These are phyloP conservation scores for Sporobolus alterniflorus DNA, from an alignment of 202 grass and related monocot species.

Conservation along the genomic window DNA sequence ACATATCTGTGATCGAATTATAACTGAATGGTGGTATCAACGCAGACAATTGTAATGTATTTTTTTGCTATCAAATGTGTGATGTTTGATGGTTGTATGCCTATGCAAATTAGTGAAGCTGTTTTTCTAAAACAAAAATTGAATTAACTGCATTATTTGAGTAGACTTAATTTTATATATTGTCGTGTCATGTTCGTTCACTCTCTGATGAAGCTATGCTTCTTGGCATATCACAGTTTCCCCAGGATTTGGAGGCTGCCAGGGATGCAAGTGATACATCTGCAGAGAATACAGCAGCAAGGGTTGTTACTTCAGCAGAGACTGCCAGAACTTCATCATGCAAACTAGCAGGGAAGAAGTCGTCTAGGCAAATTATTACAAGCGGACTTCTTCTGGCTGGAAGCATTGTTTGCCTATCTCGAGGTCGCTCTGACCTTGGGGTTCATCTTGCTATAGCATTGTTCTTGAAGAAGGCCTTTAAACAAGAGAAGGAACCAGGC, in stretches of 20 bases:
- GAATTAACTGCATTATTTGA: neutral
- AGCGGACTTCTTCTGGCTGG: constrained; percentile 78
- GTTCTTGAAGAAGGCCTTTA: constrained; percentile 74
- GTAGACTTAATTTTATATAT: constrained; percentile 1
- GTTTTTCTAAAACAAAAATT: neutral
- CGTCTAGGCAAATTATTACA: constrained; percentile 55
- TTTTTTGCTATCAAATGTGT: constrained; percentile 16
- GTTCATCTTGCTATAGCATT: constrained; percentile 74
- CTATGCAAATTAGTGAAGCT: neutral
- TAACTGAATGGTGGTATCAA: neutral
- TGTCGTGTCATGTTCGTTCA: neutral
- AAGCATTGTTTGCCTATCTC: constrained; percentile 76
- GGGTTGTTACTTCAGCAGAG: constrained; percentile 19
- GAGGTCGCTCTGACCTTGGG: constrained; percentile 58
- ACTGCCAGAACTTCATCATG: constrained; percentile 11
- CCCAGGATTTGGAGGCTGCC: constrained; percentile 43
- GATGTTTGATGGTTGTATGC: neutral
- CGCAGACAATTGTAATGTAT: neutral
- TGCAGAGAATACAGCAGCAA: constrained; percentile 7
- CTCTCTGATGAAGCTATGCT: constrained; percentile 21
- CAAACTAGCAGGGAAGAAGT: constrained; percentile 44
- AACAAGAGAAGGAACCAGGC: constrained; percentile 37
- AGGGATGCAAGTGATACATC: constrained; percentile 20
- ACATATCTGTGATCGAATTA: neutral
- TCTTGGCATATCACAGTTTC: constrained; percentile 61